These are phyloP conservation scores for Cryphonectria japonica DNA, from an alignment of 2,329 filamentous ascomycete species.

Conservation along the genomic window DNA sequence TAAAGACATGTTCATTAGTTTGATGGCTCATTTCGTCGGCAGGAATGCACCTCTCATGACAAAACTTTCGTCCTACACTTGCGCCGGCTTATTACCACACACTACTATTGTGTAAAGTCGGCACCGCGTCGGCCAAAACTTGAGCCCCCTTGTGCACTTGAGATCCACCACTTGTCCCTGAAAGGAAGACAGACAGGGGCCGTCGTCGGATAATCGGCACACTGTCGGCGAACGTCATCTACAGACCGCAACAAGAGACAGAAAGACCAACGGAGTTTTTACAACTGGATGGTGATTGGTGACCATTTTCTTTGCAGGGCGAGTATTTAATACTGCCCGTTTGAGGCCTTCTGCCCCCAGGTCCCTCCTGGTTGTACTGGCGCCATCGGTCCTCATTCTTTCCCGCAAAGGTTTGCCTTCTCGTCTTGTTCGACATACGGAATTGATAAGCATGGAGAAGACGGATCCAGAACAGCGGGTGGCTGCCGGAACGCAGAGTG, in stretches of 20 bases:
- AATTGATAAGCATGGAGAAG: neutral
- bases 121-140: conserved; percentile 10
- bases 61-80: neutral
- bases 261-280: neutral
- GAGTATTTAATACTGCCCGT: neutral
- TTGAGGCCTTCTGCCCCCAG: neutral
- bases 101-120: neutral
- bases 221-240: neutral
- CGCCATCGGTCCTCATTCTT: neutral
- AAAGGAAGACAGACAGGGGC: neutral
- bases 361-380: neutral
- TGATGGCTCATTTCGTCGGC: neutral
- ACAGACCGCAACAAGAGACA: neutral
- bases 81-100: neutral
- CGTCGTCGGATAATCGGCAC: conserved; percentile 11
- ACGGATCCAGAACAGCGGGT: neutral
- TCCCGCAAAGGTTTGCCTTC: neutral
- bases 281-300: neutral
- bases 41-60: neutral
- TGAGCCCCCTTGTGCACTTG: neutral
- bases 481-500: neutral
- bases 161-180: neutral
- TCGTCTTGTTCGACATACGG: neutral
- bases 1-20: neutral
- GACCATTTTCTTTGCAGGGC: neutral